Base-by-base conservation (phyloP, 192 early-diverging fungal genomes). In the Coemansia sp. region DNA sequence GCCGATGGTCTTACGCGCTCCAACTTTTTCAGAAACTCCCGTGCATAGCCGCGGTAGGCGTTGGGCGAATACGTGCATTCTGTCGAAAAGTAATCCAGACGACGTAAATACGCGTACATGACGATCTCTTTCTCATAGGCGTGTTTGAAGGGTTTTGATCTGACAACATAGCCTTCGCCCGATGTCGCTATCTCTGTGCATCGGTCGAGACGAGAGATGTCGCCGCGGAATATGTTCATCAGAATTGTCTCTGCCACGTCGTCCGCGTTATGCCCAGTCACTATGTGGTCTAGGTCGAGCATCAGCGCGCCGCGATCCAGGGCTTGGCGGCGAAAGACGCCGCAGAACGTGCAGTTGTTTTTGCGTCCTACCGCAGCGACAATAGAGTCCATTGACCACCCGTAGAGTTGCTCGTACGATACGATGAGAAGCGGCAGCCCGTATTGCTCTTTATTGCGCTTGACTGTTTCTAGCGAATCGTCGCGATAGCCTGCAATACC, bases 51-150 rank as follows among this genome's bases (percentile, higher is more conserved):
- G 41, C 97, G 91, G 64, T 98, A 99, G 5, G 97, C 94, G 69
- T 99, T 95, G 27, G 96, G 96, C 35, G 95, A 94, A 78, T 99
- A 99, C 22, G 93, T 94, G 74, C 97, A 99, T 74, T 99, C 97
- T 11, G 97, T 99, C 12, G 95, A 96, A 61, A 99, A 99, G 84
- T 99, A 99, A 72, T 99, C 97, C 24, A 99, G 82, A 38, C 94
- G 90, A 79, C 93, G 93, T 70, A 95, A 94, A 70, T 99, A 98
- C 22, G 97, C 97, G 68, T 99, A 95, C 96, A 99, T 96, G 69
- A 99, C 97, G 69, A 99, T 99, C 68, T 99, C 97, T 81, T 99
- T 99, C 78, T 99, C 97, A 65, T 99, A 99, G 0, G 95, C 96
- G 76, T 98, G 97, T 72, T 97, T 99, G 84, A 99, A 97, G 0